Evolutionary conservation across 2,329 filamentous ascomycete species (phyloP).

Genomic region (Pleoardoris graminearum): DNA sequence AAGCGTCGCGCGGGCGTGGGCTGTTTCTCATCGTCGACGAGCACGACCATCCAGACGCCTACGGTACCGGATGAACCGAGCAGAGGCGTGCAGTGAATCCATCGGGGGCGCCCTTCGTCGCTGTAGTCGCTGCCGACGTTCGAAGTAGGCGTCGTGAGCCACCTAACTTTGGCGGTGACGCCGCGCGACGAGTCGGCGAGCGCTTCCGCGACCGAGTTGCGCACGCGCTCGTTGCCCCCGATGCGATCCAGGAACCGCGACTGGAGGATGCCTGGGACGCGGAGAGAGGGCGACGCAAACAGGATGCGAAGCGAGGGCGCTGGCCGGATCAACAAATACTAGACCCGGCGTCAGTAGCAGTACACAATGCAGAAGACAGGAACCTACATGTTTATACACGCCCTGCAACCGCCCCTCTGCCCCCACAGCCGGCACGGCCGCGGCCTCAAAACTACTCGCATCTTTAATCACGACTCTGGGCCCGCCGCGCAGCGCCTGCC

Average conservation of each 20-base stretch:
- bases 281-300: conserved; percentile 55
- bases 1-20: conserved; percentile 27
- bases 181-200: conserved; percentile 66
- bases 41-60: conserved; percentile 77
- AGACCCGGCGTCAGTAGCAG: conserved; percentile 9
- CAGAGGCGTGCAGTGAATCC: conserved; percentile 78
- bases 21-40: conserved; percentile 62
- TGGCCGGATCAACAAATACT: conserved; percentile 55
- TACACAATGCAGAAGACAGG: neutral
- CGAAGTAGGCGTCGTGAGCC: conserved; percentile 54
- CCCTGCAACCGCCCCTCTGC: conserved; percentile 46
- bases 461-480: conserved; percentile 57
- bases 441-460: conserved; percentile 38
- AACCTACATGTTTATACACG: conserved; percentile 61
- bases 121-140: conserved; percentile 48
- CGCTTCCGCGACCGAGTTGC: conserved; percentile 60
- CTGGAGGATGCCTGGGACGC: conserved; percentile 54
- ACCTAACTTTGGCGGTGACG: conserved; percentile 74
- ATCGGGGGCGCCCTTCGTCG: conserved; percentile 65
- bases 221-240: conserved; percentile 56
- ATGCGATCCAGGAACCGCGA: conserved; percentile 54
- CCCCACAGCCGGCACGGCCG: conserved; percentile 16
- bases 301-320: conserved; percentile 54
- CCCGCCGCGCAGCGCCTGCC: conserved; percentile 13
- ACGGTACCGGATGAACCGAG: conserved; percentile 68